Base-by-base conservation (phyloP, 192 early-diverging fungal genomes). In the Coemansia pectinata region DNA sequence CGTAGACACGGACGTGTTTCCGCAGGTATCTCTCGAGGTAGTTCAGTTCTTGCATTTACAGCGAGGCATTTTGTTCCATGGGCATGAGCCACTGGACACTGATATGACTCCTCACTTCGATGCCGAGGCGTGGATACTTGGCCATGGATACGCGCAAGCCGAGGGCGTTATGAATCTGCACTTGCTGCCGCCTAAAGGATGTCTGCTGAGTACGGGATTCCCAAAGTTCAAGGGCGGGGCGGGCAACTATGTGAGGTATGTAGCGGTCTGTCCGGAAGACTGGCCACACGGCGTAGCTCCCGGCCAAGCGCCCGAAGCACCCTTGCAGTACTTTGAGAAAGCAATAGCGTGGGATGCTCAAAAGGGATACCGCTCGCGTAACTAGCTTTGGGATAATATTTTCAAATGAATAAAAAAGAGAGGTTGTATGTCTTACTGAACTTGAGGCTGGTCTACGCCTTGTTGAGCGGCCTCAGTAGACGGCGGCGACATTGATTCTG, bases 11-110 rank as follows among this genome's bases (percentile, higher is more conserved):
- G 77, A 81, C 47, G 74, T 74, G 34, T 85, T 85, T 57, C 84
- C 84, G 63, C 80, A 83, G 62, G 81, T 85, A 31, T 64, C 63
- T 23, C 77, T 85, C 10, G 69, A 76, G 15, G 61, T 80, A 2
- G 81, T 83, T 31, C 62, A 83, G 77, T 83, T 79, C 44, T 63
- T 85, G 45, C 84, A 85, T 39, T 72, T 74, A 38, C 38, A 79
- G 62, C 69, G 84, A 29, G 40, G 44, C 27, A 83, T 85, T 31
- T 67, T 85, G 55, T 85, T 85, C 62, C 84, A 85, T 11, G 84
- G 84, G 11, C 84, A 85, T 53, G 84, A 85, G 71, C 84, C 84
- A 10, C 70, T 85, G 70, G 84, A 85, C 57, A 74, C 84, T 5
- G 84, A 85, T 65, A 83, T 83, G 73, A 83, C 84, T 15, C 70